Evolutionary conservation across 176 grass and related monocot species (phyloP).

Genomic region (Juncus effusus): DNA sequence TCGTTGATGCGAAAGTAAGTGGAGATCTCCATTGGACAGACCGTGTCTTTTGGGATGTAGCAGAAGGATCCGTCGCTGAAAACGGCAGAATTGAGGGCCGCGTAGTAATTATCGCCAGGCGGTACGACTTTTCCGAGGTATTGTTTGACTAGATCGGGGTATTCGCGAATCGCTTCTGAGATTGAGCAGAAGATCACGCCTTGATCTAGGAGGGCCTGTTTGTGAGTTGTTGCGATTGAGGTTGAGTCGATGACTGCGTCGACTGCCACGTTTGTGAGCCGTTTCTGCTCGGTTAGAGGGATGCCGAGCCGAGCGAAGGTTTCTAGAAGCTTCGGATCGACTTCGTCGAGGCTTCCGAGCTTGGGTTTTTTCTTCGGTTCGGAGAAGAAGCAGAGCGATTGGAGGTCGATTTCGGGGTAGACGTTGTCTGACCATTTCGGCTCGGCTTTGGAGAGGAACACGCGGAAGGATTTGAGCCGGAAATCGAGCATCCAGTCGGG

Average conservation of each 20-base stretch:
- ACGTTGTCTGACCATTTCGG: slow-evolving; percentile 88
- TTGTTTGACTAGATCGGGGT: slow-evolving; percentile 67
- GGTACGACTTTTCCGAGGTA: slow-evolving; percentile 74
- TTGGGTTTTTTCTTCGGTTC: slow-evolving; percentile 88
- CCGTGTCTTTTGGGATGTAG: slow-evolving; percentile 89
- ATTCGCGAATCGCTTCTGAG: slow-evolving; percentile 88
- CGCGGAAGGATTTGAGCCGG: slow-evolving; percentile 68
- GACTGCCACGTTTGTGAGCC: slow-evolving; percentile 86
- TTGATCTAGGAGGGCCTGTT: slow-evolving; percentile 62
- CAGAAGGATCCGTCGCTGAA: slow-evolving; percentile 98
- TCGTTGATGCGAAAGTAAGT: slow-evolving; percentile 98
- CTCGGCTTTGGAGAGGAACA: slow-evolving; percentile 66
- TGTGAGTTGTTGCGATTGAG: slow-evolving; percentile 88
- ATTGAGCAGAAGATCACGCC: slow-evolving; percentile 98
- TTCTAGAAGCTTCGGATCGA: slow-evolving; percentile 60
- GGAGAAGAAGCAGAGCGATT: slow-evolving; percentile 90
- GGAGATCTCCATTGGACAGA: slow-evolving; percentile 90
- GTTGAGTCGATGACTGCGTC: slow-evolving; percentile 93
- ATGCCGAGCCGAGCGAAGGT: slow-evolving; percentile 91
- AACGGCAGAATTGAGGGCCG: slow-evolving; percentile 86
- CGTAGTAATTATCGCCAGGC: slow-evolving; percentile 76
- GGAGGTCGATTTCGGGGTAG: slow-evolving; percentile 68
- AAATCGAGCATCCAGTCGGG: slow-evolving; percentile 92
- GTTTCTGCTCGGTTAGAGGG: slow-evolving; percentile 88
- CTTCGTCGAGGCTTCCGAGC: slow-evolving; percentile 84